Conservation (phyloP, 345 rosid species). For the Hibiscus syriacus region DNA sequence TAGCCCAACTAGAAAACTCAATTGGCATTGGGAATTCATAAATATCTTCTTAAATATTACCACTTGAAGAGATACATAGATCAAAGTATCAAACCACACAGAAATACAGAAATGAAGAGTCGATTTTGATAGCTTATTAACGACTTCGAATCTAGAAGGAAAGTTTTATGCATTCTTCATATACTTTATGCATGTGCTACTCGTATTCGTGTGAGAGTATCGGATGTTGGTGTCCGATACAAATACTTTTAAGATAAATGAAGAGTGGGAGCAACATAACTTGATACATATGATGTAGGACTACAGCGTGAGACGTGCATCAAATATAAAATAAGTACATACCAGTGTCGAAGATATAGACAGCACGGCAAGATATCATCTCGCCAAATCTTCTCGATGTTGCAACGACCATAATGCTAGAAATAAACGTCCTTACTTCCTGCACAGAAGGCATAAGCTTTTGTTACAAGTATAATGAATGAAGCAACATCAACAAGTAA, state of each 20-base stretch:
- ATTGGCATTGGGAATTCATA: neutral
- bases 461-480: neutral
- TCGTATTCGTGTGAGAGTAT: neutral
- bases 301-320: neutral
- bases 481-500: neutral
- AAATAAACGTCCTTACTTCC: constrained; percentile 68
- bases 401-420: constrained; percentile 59
- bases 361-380: constrained; percentile 92
- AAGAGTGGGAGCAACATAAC: neutral
- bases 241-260: neutral
- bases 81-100: neutral
- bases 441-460: constrained; percentile 21
- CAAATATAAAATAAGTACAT: constrained; percentile 7
- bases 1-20: neutral
- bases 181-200: neutral
- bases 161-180: neutral
- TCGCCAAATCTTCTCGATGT: constrained; percentile 77
- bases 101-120: neutral
- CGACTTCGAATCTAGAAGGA: neutral
- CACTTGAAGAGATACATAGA: neutral
- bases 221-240: neutral
- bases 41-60: too few species aligned
- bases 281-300: too few species aligned
- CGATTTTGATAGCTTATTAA: neutral
- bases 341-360: constrained; percentile 88